Evolutionary conservation across 2,329 filamentous ascomycete species (phyloP).

Genomic region (Epichloe sibirici): DNA sequence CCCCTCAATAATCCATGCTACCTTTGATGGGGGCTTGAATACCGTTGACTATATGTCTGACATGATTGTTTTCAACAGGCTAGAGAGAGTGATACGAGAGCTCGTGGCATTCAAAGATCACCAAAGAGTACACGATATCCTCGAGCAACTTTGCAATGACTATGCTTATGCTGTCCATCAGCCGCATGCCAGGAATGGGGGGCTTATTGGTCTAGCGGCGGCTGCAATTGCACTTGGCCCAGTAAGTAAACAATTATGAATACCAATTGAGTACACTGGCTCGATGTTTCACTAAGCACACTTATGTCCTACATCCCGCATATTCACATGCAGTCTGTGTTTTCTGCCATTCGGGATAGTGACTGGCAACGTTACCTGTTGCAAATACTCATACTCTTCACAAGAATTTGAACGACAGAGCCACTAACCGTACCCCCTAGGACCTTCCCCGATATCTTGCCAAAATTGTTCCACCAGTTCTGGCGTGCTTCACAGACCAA

Average conservation of each 20-base stretch:
- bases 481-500: constrained; percentile 96
- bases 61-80: constrained; percentile 35
- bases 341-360: not conserved
- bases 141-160: constrained; percentile 93
- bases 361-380: not conserved
- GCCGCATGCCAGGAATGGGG: constrained; percentile 94
- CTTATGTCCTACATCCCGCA: not conserved
- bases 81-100: constrained; percentile 84
- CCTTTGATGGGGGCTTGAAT: not conserved
- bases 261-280: not conserved
- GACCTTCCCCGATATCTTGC: constrained; percentile 86
- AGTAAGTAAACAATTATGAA: constrained; percentile 41
- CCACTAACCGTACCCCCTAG: constrained; percentile 29
- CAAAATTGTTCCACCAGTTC: constrained; percentile 87
- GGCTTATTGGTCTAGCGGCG: constrained; percentile 86
- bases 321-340: not conserved
- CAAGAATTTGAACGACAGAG: not conserved
- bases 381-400: not conserved
- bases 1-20: not conserved
- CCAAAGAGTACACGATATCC: constrained; percentile 70
- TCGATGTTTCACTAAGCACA: not conserved
- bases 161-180: constrained; percentile 97
- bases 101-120: constrained; percentile 66
- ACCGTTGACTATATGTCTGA: constrained; percentile 7
- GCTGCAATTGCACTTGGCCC: constrained; percentile 89